phyloP scores from a whole-genome alignment of 2,329 filamentous ascomycete genomes.

The Aaosphaeria pasadenensis region DNA sequence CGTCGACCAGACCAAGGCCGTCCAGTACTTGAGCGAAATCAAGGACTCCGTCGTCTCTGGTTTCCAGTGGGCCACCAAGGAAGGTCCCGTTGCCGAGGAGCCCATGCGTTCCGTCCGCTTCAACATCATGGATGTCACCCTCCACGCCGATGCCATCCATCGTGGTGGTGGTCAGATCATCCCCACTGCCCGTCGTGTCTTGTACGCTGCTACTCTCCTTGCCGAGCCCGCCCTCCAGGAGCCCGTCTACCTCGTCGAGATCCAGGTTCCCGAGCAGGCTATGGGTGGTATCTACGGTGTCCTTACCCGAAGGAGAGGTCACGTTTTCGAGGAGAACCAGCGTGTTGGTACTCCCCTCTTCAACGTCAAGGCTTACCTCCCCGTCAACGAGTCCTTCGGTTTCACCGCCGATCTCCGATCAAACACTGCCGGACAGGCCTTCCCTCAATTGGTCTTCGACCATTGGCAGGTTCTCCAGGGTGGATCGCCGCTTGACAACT shows the following conservation, averaged over 20 bases:
- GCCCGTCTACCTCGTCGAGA: conserved; percentile 98
- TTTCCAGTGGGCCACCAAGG: conserved; percentile 99
- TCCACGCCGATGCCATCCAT: conserved; percentile 99
- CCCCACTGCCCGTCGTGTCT: conserved; percentile 93
- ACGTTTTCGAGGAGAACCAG: conserved; percentile 99
- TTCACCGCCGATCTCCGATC: conserved; percentile 97
- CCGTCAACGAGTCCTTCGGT: conserved; percentile 96
- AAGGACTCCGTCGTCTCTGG: conserved; percentile 99
- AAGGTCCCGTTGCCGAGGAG: conserved; percentile 97
- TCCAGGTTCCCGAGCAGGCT: conserved; percentile 95
- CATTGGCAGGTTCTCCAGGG: conserved; percentile 97
- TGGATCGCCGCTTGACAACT: conserved; percentile 83
- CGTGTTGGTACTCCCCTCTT: conserved; percentile 97
- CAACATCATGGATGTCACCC: conserved; percentile 99
- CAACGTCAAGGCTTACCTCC: conserved; percentile 97
- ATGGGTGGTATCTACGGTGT: conserved; percentile 99
- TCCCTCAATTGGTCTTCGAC: conserved; percentile 98
- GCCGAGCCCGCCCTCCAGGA: conserved; percentile 89
- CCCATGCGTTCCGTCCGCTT: conserved; percentile 96
- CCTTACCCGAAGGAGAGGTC: conserved; percentile 94
- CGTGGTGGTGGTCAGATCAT: conserved; percentile 99
- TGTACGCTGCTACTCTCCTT: conserved; percentile 89
- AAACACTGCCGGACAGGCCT: conserved; percentile 93
- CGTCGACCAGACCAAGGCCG: conserved; percentile 99
- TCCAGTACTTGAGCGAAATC: conserved; percentile 99